Base-by-base conservation (phyloP, 495 filamentous ascomycete genomes). In the Thozetella sp. region DNA sequence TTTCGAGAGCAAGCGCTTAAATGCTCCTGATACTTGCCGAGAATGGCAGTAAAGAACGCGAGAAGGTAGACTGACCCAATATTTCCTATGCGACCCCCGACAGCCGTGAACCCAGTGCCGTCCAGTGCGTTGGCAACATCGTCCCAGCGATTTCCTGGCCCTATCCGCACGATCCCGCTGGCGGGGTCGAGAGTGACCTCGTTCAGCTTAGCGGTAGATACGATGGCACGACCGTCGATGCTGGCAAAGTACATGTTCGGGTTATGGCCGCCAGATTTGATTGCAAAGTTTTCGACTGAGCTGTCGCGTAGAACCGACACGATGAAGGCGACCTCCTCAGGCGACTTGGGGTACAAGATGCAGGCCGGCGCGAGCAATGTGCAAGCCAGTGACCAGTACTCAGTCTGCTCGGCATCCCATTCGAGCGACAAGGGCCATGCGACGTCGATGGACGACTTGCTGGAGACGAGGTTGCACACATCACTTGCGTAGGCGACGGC, bases 251-350 rank as follows among this genome's bases (percentile, higher is more conserved):
- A 80, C 22, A 72, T 74, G 55, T 78, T 81, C 4, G 75, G 69
- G n/a, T 75, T 72, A 66, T 88, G 84, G 46, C 80, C 80, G 13
- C 81, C 81, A 1, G 79, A 77, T 51, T 81, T 83, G 54, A 84
- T 64, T 1, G 81, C 71, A 59, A 83, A 84, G 11, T 61, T 62
- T 64, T 82, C 81, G 53, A 67, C 72, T 54, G 70, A 37, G 15
- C 15, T 73, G 50, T 56, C 53, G 57, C 30, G 63, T 12, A 76
- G 69, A 25, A 75, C 65, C 2, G 61, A 64, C 25, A 76, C 37
- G 55, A 76, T 66, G 23, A 65, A 58, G 17, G 74, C 66, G 2
- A 75, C 74, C 57, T 76, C 76, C 48, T 67, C 59, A 2, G 71
- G 60, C 10, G 66, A 69, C 19, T 65, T 68, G 19, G 80, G 81